Base-by-base conservation (phyloP, 2,329 filamentous ascomycete species). In the Pezizomycotina sp. region DNA sequence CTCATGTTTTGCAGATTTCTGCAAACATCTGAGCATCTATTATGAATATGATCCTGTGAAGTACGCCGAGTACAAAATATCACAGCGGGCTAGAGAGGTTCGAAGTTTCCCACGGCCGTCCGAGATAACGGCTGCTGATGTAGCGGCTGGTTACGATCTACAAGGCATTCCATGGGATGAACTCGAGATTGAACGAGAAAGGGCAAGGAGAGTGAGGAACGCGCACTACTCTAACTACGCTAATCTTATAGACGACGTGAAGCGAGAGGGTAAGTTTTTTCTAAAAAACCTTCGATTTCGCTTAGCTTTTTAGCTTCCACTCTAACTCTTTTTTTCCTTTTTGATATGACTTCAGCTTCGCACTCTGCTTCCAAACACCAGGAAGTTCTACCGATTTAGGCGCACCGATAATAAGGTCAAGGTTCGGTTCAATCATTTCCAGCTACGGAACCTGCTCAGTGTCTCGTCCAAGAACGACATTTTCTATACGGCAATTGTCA, bases 391-490 rank as follows among this genome's bases (percentile, higher is more conserved):
- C 50, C 61, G 62, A 32, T 77, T 74, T 50, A 62, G 61, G 25
- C 61, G 58, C 24, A 71, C 72, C 62, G 60, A 67, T 42, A 59
- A 74, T 26, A 60, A 63, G 28, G 60, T 59, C 13, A 60, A 70
- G 32, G 58, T 71, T 15, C 59, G 63, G 42, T 54, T 76, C 12
- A 60, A 68, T n/a, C 73, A 77, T 54, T 77, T 76, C 43, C 73
- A 77, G 50, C 59, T 77, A 8, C 68, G 73, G 27, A 74, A 73
- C 48, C 59, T 74, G 10, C 56, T 77, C 13, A 68, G 68, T 2
- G 66, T 65, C 48, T 61, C 66, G 4, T 68, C 66, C 6, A 60
- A 64, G 20, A 65, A 63, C 5, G 63, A 66, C 26, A 60, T 63
- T 6, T 76, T 68, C 50, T 76, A 74, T 48, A 64, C 70, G 2